phyloP scores from a whole-genome alignment of 345 rosid genomes.

The Salix arbutifolia region DNA sequence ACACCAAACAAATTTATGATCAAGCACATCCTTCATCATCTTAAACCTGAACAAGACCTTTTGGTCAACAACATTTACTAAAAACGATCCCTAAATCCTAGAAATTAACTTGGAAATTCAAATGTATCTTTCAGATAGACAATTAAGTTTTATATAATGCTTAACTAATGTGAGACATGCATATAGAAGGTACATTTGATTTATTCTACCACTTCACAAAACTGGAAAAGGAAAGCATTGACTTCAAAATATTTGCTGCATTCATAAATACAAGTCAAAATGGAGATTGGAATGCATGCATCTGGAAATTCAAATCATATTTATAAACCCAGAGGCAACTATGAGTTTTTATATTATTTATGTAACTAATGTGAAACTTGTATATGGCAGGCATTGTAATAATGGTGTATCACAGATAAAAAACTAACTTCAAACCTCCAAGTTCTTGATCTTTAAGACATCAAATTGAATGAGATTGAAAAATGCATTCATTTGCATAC shows the following conservation, averaged over 20 bases:
- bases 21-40: background rate
- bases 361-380: background rate
- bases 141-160: no score
- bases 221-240: background rate
- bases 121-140: background rate
- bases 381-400: background rate
- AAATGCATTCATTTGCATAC: slow-evolving; percentile 36
- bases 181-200: background rate
- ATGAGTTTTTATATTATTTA: background rate
- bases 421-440: background rate
- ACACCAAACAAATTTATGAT: background rate
- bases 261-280: background rate
- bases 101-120: background rate
- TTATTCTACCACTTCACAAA: background rate
- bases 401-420: background rate
- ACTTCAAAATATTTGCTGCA: background rate
- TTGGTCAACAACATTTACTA: background rate
- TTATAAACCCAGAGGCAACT: background rate
- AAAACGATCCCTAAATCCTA: no score
- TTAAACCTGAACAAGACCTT: background rate
- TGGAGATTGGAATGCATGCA: background rate
- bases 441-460: background rate
- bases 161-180: background rate
- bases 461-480: slow-evolving; percentile 5
- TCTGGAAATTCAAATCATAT: background rate